These are phyloP conservation scores for Phytophthora palmivora DNA, from an alignment of 352 stramenopile species.

Conservation along the genomic window DNA sequence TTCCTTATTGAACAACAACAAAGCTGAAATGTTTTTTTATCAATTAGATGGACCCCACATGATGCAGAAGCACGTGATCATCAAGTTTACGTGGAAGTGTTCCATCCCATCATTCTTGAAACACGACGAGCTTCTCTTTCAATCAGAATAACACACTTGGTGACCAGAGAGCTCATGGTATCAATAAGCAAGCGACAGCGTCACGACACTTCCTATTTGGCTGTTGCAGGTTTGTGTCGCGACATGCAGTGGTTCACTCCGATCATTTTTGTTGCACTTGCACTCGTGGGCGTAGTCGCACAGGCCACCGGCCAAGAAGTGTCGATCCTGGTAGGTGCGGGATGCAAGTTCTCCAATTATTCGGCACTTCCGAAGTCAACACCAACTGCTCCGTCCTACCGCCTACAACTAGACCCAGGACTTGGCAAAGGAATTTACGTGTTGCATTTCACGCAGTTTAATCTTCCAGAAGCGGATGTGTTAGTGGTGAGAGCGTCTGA, in stretches of 20 bases:
- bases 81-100: background rate
- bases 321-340: conserved; percentile 44
- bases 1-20: too few species aligned
- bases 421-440: conserved; percentile 66
- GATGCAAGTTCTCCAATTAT: conserved; percentile 69
- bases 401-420: conserved; percentile 53
- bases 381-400: conserved; percentile 40
- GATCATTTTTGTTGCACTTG: conserved; percentile 19
- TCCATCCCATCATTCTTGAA: conserved; percentile 18
- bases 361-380: conserved; percentile 29
- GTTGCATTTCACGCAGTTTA: conserved; percentile 63
- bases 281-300: conserved; percentile 3
- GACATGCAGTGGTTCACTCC: conserved; percentile 27
- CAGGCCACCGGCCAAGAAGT: conserved; percentile 30
- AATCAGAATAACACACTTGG: conserved; percentile 4
- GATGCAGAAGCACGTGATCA: conserved; percentile 12
- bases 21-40: too few species aligned
- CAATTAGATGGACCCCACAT: conserved; percentile 1
- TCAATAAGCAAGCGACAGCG: background rate
- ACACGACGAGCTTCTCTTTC: conserved; percentile 30
- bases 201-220: conserved; percentile 42
- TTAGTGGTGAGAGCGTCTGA: conserved; percentile 50
- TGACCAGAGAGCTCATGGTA: background rate
- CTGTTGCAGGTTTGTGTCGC: background rate
- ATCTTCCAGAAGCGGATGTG: conserved; percentile 54